Base-by-base conservation (phyloP, 1,139 yeast species). In the Zygosaccharomyces sapae region DNA sequence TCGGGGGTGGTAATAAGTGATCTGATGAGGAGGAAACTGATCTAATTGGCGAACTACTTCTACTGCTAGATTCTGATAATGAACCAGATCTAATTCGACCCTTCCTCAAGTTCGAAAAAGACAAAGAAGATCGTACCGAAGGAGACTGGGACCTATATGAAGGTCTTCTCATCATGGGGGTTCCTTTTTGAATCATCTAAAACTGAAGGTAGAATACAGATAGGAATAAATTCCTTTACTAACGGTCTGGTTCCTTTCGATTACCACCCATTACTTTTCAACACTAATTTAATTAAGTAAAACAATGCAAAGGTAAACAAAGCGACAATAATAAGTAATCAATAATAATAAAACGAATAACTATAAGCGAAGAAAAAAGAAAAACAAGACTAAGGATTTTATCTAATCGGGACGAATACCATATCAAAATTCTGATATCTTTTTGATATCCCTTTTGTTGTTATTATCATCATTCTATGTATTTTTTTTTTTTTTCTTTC, bases 61-160 rank as follows among this genome's bases (percentile, higher is more conserved):
- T 44, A 33, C 52, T 49, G 10, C 55, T 38, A 2, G 55, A 48
- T 3, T 57, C 43, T 6, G 55, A 47, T 8, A 48, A 43, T 0
- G 62, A 55, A 10, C 48, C 48, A 27, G 55, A 52, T 25, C 53
- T 45, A 16, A 58, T 48, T 10, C 40, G 46, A 10, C 47, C 51
- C n/a, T 51, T 55, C 33, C 53, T 43, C 20, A 48, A 27, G 25
- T 45, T 48, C 10, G 58, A 50, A 29, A 48, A 46, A 2, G 58
- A 52, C 4, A 50, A 50, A 3, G 55, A 48, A 18, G 55, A 50
- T 20, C 53, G 43, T 41, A 55, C 16, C 3, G 54, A 47, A 9
- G 61, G 59, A n/a, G 60, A 54, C 16, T 46, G 56, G n/a, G 54
- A 45, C 38, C 48, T 50, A 18, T 40, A 36, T 10, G 54, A 38